Evolutionary conservation across 257 asterid genomes (phyloP), one percentile per base, ranked within the genome.

Genomic region (Fraxinus pennsylvanica): DNA sequence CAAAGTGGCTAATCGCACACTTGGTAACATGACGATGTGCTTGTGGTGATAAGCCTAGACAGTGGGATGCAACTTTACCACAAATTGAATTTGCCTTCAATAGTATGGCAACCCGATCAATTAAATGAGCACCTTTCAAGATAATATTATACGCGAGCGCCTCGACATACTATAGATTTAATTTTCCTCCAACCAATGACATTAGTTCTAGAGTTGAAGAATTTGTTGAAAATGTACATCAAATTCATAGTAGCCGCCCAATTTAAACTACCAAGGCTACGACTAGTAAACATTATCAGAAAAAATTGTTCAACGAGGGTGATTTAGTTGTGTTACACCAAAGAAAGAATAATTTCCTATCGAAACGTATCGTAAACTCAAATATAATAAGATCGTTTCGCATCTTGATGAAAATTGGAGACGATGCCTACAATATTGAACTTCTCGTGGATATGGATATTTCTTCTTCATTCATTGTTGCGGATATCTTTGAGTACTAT

Each of bases 271-370:
- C 15, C 15, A 71, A 81, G 13, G 13, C 32, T 1, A 19, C 45
- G 0, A 41, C 38, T 0, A 39, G 70, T 2, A 27, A 33, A 17
- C 25, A 69, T 2, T 43, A 54, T 1, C 3, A 21, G 3, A 13
- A 1, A 0, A 22, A 35, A n/a, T 0, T 50, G 15, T 68, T 80
- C 9, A 6, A 74, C 8, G 35, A 14, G 3, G 80, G 77, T 0
- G 74, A 80, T 61, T 10, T 13, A 1, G 80, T 80, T n/a, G 21
- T 52, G 73, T 68, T 69, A 21, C 13, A 30, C 41, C 25, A 68
- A 6, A 22, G 52, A 6, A 68, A 21, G 4, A 76, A 74, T 3
- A 1, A 66, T 7, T 74, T 74, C 76, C 76, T 27, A 14, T 29
- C 0, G 76, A 35, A 3, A 13, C 8, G 8, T 41, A 79, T 6